Evolutionary conservation across 805 yeast species (phyloP).

Genomic region (Candida corydali): DNA sequence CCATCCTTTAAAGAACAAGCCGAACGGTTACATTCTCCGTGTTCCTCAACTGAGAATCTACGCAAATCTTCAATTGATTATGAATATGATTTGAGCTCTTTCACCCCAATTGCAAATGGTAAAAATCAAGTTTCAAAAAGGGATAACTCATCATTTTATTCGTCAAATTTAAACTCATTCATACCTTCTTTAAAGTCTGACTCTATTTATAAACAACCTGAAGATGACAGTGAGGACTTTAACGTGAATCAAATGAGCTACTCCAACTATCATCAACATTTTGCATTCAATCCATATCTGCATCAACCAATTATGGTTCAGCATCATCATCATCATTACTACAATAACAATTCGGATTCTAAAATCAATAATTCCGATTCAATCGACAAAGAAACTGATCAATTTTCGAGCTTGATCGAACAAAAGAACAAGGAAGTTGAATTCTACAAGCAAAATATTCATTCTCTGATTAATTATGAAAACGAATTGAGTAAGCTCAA

Average conservation of each 20-base stretch:
- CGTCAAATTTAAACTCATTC: conserved; percentile 13
- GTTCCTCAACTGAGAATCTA: conserved; percentile 6
- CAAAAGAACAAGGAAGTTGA: background rate
- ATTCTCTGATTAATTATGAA: conserved; percentile 1
- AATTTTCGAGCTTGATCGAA: background rate
- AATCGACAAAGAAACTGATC: background rate
- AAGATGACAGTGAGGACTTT: background rate
- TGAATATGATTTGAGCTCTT: conserved; percentile 23
- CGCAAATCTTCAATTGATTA: conserved; percentile 15
- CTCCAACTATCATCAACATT: background rate
- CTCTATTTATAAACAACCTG: background rate
- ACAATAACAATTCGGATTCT: conserved; percentile 12
- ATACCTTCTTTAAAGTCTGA: background rate
- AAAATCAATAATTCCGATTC: background rate
- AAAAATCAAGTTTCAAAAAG: conserved; percentile 1
- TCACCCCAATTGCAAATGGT: conserved; percentile 2
- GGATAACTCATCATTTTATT: conserved; percentile 2
- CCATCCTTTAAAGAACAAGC: background rate
- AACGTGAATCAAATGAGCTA: background rate
- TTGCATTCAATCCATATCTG: conserved; percentile 5
- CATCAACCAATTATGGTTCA: conserved; percentile 15
- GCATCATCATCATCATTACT: conserved; percentile 37
- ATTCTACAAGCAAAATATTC: background rate
- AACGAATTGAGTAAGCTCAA: background rate
- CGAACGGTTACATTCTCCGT: background rate